Evolutionary conservation across 2,329 filamentous ascomycete species (phyloP).

Genomic region (Cordyceps tenuipes): DNA sequence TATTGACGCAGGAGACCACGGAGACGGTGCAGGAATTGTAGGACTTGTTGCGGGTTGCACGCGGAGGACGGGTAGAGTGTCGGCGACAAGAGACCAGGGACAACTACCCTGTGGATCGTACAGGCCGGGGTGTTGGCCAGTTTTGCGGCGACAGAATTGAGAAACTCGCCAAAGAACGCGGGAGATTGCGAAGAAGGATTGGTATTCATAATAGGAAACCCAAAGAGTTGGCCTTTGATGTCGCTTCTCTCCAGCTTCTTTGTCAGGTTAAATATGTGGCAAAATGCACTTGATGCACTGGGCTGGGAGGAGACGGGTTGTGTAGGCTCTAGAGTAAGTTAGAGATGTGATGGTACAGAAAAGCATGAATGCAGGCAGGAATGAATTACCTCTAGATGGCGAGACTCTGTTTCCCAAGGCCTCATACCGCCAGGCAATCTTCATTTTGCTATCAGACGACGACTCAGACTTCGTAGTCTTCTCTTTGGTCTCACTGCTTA

Average conservation of each 20-base stretch:
- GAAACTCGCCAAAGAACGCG: slow-evolving; percentile 50
- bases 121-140: slow-evolving; percentile 49
- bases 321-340: slow-evolving; percentile 11
- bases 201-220: slow-evolving; percentile 39
- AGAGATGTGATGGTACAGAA: slow-evolving; percentile 18
- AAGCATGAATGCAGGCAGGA: background rate
- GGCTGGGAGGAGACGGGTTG: slow-evolving; percentile 15
- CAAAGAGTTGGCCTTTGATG: slow-evolving; percentile 41
- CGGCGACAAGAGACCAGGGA: slow-evolving; percentile 85
- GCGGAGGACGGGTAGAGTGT: slow-evolving; percentile 65
- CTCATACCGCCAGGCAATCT: slow-evolving; percentile 98
- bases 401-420: slow-evolving; percentile 61
- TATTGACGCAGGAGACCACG: slow-evolving; percentile 66
- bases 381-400: slow-evolving; percentile 49
- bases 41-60: slow-evolving; percentile 61
- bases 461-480: slow-evolving; percentile 32
- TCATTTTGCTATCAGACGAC: slow-evolving; percentile 68
- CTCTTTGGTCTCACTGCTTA: slow-evolving; percentile 38
- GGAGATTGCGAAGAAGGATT: slow-evolving; percentile 20
- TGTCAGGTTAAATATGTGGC: slow-evolving; percentile 64
- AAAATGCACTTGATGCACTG: slow-evolving; percentile 42
- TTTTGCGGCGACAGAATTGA: slow-evolving; percentile 48
- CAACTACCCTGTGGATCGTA: slow-evolving; percentile 68
- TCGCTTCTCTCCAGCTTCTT: slow-evolving; percentile 48
- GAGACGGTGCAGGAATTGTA: slow-evolving; percentile 75